Evolutionary conservation across 371 early-diverging fungal genomes (phyloP).

Genomic region (Quaeritorhiza haematococci): DNA sequence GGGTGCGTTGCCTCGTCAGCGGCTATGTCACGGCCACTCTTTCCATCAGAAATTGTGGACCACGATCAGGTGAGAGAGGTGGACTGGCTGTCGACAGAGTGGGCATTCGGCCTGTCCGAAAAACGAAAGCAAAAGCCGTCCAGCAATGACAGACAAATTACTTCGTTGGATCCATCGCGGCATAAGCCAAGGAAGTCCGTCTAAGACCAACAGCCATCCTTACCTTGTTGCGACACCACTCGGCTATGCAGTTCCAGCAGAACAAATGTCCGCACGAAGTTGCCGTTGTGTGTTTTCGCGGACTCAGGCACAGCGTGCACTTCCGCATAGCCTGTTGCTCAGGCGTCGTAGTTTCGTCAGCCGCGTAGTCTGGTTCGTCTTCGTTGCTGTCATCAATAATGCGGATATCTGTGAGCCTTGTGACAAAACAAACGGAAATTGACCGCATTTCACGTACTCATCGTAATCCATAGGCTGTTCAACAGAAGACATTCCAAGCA

Average conservation of each 20-base stretch:
- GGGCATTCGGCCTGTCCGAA: conserved; percentile 78
- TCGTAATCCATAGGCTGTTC: not conserved
- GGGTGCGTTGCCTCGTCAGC: too few relatives aligned
- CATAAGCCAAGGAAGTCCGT: not conserved
- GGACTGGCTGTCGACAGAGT: conserved; percentile 71
- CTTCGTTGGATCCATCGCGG: conserved; percentile 3
- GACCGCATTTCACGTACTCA: conserved; percentile 7
- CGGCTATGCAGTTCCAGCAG: conserved; percentile 86
- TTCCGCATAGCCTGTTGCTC: conserved; percentile 32
- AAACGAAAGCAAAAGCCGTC: not conserved
- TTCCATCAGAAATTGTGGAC: conserved; percentile 39
- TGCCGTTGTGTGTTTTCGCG: conserved; percentile 67
- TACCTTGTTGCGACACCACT: conserved; percentile 87
- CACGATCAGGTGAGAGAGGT: conserved; percentile 58
- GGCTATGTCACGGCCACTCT: too few relatives aligned
- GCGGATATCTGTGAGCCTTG: too few relatives aligned
- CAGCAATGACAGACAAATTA: not conserved
- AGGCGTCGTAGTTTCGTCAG: conserved; percentile 9
- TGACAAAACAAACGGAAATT: too few relatives aligned
- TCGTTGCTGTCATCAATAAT: too few relatives aligned
- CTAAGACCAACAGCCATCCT: conserved; percentile 2
- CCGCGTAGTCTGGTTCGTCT: not conserved
- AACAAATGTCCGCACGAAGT: conserved; percentile 92
- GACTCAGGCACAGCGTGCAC: conserved; percentile 80
- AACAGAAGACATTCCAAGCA: not conserved